These are phyloP conservation scores for Medicago arabica DNA, from an alignment of 306 rosid species.

Conservation along the genomic window DNA sequence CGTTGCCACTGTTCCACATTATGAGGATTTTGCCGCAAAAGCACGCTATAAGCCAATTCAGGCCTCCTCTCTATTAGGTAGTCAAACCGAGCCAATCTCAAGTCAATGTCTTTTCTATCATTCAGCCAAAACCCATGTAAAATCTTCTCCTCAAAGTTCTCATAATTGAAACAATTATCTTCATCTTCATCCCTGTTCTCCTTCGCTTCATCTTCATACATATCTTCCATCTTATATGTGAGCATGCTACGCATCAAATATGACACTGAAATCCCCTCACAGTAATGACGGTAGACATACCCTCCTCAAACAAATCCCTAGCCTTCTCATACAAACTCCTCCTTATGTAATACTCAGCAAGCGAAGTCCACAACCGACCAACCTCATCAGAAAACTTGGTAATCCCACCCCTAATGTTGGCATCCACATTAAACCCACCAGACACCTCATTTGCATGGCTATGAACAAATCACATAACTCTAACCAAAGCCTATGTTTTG, in stretches of 20 bases:
- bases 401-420: slow-evolving; percentile 85
- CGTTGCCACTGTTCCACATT: slow-evolving; percentile 98
- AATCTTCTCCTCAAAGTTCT: no score
- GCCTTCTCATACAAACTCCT: slow-evolving; percentile 93
- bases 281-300: slow-evolving; percentile 82
- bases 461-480: slow-evolving; percentile 86
- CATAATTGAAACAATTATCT: background rate
- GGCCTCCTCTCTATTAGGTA: slow-evolving; percentile 92
- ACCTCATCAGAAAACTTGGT: slow-evolving; percentile 92
- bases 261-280: slow-evolving; percentile 90
- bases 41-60: slow-evolving; percentile 86
- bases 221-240: slow-evolving; percentile 74
- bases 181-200: slow-evolving; percentile 41
- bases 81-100: slow-evolving; percentile 82
- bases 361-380: slow-evolving; percentile 89
- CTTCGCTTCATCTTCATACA: slow-evolving; percentile 52
- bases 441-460: slow-evolving; percentile 89
- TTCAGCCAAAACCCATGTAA: slow-evolving; percentile 71
- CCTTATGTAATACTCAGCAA: slow-evolving; percentile 92
- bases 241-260: slow-evolving; percentile 89
- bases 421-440: slow-evolving; percentile 92
- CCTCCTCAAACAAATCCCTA: slow-evolving; percentile 94
- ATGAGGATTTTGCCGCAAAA: slow-evolving; percentile 89
- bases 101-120: slow-evolving; percentile 78
- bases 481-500: slow-evolving; percentile 82